Evolutionary conservation across 306 rosid species (phyloP).

Genomic region (Fragaria iinumae): DNA sequence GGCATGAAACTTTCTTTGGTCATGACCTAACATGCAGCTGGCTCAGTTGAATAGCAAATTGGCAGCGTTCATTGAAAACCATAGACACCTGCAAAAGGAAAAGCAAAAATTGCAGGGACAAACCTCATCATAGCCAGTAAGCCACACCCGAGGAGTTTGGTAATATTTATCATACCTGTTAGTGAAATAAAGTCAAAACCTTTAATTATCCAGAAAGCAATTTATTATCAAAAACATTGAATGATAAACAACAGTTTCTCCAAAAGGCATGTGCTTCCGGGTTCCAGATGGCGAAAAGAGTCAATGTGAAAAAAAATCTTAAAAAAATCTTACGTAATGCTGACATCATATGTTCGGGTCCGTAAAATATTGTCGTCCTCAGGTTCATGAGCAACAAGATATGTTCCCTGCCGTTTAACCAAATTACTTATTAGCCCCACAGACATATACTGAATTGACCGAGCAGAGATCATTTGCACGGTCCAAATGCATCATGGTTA

Average conservation of each 20-base stretch:
- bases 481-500: background rate
- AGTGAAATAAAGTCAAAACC: background rate
- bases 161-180: constrained; percentile 92
- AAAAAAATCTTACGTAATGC: constrained; percentile 73
- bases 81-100: background rate
- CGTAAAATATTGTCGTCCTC: constrained; percentile 88
- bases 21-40: background rate
- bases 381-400: constrained; percentile 81
- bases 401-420: constrained; percentile 33
- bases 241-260: background rate
- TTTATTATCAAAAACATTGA: background rate
- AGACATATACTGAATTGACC: background rate
- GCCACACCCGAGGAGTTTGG: constrained; percentile 99
- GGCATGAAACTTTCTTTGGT: background rate
- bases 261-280: constrained; percentile 1
- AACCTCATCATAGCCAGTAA: constrained; percentile 98
- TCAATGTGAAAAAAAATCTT: background rate
- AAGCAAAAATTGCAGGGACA: constrained; percentile 20
- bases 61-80: background rate
- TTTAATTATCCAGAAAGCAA: background rate
- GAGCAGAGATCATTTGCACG: constrained; percentile 3
- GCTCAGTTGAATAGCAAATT: background rate
- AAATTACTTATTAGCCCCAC: background rate
- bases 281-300: background rate
- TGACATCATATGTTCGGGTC: constrained; percentile 88